Base-by-base conservation (phyloP, 2,329 filamentous ascomycete species). In the Dryadomyces quercus-mongolicae region DNA sequence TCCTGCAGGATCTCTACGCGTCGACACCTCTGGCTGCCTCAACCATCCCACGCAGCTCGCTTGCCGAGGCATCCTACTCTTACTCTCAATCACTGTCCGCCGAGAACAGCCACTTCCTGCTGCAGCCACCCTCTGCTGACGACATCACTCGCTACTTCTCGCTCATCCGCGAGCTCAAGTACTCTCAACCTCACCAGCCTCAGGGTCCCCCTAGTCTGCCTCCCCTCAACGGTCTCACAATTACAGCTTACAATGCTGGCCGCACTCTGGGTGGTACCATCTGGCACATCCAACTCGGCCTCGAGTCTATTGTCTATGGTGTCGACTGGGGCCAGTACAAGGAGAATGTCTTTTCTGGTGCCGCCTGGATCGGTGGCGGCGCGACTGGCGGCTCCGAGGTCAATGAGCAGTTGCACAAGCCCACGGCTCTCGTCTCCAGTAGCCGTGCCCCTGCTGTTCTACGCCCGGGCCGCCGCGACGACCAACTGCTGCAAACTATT, bases 291-390 rank as follows among this genome's bases (percentile, higher is more conserved):
- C 92, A 97, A 64, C 90, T 97, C 71, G 90, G 91, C 0, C 78
- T 96, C 65, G 93, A 98, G 67, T 96, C 91, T 1, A 92, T 98
- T 45, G 91, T 98, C 1, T 97, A 98, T 63, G 92, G 93, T 0
- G 88, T 96, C 18, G 92, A 97, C 65, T 98, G 93, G 93, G 96
- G 96, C 62, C 91, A 96, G 69, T 89, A 87, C n/a, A 82, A 89
- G 61, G 93, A 98, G 67, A 95, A 95, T 69, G 90, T 97, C 16
- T 84, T 95, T 56, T 84, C 92, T 0, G 92, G 92, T 58, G 93
- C 93, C 21, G 90, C 92, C 25, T 97, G 93, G 89, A 77, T 98
- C 45, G 89, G 88, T 48, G 88, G 88, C 6, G 84, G 61, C 4
- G 62, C 65, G 46, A 62, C 84, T 0, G 88, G 88, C 44, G 88